Evolutionary conservation across 2,329 filamentous ascomycete species (phyloP).

Genomic region (Plenodomus tracheiphilus): DNA sequence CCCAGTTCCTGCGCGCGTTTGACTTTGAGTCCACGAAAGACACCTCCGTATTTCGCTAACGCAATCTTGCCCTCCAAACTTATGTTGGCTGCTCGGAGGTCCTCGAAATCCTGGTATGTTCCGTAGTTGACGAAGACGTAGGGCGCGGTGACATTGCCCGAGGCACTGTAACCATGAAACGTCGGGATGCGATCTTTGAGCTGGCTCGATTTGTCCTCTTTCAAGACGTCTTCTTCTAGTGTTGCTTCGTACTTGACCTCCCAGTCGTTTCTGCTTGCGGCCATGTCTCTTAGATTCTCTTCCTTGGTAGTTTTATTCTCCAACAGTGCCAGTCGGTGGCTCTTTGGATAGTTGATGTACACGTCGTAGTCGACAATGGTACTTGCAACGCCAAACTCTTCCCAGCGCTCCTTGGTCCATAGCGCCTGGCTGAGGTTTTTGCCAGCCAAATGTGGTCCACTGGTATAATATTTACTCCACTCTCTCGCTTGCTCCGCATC

Average conservation of each 20-base stretch:
- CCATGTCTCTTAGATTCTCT: slow-evolving; percentile 24
- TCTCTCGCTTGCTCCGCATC: slow-evolving; percentile 54
- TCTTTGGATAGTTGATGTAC: slow-evolving; percentile 56
- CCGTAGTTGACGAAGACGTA: slow-evolving; percentile 94
- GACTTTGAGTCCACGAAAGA: slow-evolving; percentile 89
- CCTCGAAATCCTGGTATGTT: slow-evolving; percentile 82
- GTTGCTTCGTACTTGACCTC: slow-evolving; percentile 76
- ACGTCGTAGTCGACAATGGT: slow-evolving; percentile 55
- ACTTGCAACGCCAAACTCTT: slow-evolving; percentile 52
- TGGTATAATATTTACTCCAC: slow-evolving; percentile 57
- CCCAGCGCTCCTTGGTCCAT: slow-evolving; percentile 55
- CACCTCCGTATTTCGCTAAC: slow-evolving; percentile 79
- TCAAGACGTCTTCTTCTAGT: slow-evolving; percentile 80
- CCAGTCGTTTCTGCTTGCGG: slow-evolving; percentile 49
- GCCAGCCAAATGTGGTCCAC: slow-evolving; percentile 55
- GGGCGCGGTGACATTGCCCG: slow-evolving; percentile 83
- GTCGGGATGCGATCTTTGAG: slow-evolving; percentile 76
- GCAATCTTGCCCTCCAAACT: slow-evolving; percentile 83
- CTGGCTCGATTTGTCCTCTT: slow-evolving; percentile 79
- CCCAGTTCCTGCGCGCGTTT: slow-evolving; percentile 90
- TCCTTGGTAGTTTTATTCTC: slow-evolving; percentile 59
- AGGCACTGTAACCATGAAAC: slow-evolving; percentile 94
- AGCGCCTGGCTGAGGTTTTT: slow-evolving; percentile 57
- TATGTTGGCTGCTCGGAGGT: slow-evolving; percentile 74
- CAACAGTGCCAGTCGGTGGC: slow-evolving; percentile 52